Evolutionary conservation across 148 eudicot species (phyloP), one percentile per base, ranked within the genome.

Genomic region (Rhododendron henanense): DNA sequence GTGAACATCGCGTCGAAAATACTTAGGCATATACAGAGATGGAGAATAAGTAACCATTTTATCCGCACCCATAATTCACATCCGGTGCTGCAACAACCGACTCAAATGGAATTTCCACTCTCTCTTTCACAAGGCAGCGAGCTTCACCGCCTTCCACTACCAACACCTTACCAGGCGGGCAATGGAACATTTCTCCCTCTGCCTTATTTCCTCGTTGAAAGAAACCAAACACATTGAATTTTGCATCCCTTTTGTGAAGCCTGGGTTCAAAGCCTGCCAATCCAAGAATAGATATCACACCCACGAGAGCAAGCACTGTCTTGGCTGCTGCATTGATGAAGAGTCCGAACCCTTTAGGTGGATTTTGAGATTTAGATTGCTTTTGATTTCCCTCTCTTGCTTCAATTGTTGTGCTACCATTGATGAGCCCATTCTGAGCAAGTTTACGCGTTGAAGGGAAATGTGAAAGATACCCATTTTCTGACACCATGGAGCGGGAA

Each of bases 31-130:
- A 77, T 76, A 83, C 81, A 83, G 79, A 85, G 86, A 89, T 86
- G 73, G 86, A 89, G 88, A 71, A 82, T 61, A 55, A 79, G 83
- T 16, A 55, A 88, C 84, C 86, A 73, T 23, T 48, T 92, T 79
- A 97, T 83, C 99, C 98, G 81, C 99, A 95, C 45, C 99, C 99
- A 86, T 93, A 95, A 78, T 90, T 94, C 77, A 95, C 97, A 93
- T 95, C 93, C 5, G 99, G 93, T 63, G 91, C 87, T 83, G 87
- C 88, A 65, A 90, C 91, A 55, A 90, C 91, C 0, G 91, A 86
- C 75, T 90, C 90, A 82, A 97, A 97, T 18, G 98, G 99, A 87
- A 97, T 88, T 84, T 97, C 98, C 83, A 97, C 97, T 89, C 99
- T 93, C 87, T 97, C 99, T 84, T 95, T 97, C 90, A 96, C 99